phyloP scores from a whole-genome alignment of 345 rosid species.

The Salix koriyanagi region DNA sequence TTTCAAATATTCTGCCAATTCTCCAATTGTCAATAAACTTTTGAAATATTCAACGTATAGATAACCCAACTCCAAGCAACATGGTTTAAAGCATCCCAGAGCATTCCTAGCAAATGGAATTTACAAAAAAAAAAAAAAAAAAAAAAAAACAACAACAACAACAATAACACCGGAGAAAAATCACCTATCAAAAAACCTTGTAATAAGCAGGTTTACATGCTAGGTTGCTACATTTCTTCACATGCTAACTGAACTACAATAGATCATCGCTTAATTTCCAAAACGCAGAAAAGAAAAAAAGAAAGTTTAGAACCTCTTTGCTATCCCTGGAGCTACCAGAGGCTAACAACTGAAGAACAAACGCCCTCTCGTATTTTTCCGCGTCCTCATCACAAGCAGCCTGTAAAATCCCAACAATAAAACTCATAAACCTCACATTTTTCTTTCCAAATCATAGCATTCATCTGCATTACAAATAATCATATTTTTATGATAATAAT shows the following conservation, averaged over 20 bases:
- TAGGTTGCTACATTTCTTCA: neutral
- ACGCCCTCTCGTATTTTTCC: conserved; percentile 78
- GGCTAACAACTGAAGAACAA: conserved; percentile 66
- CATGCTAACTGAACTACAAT: neutral
- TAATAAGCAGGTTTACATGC: neutral
- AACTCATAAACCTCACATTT: neutral
- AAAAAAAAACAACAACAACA: no score
- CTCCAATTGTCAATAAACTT: neutral
- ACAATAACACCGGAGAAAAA: neutral
- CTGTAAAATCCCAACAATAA: conserved; percentile 37
- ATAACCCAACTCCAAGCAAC: neutral
- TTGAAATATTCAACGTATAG: neutral
- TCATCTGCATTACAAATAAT: neutral
- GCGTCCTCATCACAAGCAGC: conserved; percentile 67
- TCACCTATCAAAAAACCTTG: neutral
- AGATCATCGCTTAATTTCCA: neutral
- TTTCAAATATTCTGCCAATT: neutral
- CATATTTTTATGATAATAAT: neutral
- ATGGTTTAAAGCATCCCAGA: neutral
- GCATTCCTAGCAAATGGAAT: neutral
- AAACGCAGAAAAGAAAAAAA: neutral
- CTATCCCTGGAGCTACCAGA: conserved; percentile 38
- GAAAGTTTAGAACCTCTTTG: conserved; percentile 54
- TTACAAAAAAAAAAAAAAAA: neutral
- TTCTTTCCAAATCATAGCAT: neutral